These are phyloP conservation scores for Fragaria iinumae DNA, from an alignment of 306 rosid genomes.

Conservation along the genomic window DNA sequence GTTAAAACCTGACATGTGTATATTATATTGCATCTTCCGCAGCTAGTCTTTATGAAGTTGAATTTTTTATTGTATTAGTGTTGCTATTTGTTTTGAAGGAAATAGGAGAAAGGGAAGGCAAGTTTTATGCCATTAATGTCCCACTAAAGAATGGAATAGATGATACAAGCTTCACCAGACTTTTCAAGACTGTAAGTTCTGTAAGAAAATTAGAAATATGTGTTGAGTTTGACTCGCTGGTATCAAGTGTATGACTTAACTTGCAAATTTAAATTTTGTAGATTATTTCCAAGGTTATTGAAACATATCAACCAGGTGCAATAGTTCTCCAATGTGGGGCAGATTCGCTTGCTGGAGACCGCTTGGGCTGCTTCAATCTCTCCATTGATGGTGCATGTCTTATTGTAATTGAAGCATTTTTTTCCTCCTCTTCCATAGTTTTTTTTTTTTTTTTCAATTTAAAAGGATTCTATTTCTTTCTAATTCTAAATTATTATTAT, in stretches of 20 bases:
- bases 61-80: conserved; percentile 38
- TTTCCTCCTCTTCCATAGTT: background rate
- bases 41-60: conserved; percentile 11
- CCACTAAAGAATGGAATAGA: conserved; percentile 99
- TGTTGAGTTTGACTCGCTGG: conserved; percentile 23
- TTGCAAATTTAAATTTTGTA: conserved; percentile 35
- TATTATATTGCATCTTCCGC: background rate
- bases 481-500: background rate
- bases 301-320: conserved; percentile 87
- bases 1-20: conserved; percentile 5
- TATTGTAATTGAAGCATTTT: conserved; percentile 41
- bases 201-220: conserved; percentile 20
- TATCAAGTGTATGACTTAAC: conserved; percentile 12
- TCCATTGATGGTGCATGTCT: conserved; percentile 94
- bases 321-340: conserved; percentile 99
- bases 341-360: conserved; percentile 98
- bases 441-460: background rate
- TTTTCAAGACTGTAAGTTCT: conserved; percentile 84
- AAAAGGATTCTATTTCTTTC: background rate
- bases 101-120: conserved; percentile 98
- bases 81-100: conserved; percentile 66
- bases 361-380: conserved; percentile 99
- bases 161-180: conserved; percentile 91
- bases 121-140: conserved; percentile 95
- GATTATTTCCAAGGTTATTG: conserved; percentile 97